Evolutionary conservation across 805 yeast species (phyloP), one percentile per base, ranked within the genome.

Genomic region (Debaryomyces tyrocola): DNA sequence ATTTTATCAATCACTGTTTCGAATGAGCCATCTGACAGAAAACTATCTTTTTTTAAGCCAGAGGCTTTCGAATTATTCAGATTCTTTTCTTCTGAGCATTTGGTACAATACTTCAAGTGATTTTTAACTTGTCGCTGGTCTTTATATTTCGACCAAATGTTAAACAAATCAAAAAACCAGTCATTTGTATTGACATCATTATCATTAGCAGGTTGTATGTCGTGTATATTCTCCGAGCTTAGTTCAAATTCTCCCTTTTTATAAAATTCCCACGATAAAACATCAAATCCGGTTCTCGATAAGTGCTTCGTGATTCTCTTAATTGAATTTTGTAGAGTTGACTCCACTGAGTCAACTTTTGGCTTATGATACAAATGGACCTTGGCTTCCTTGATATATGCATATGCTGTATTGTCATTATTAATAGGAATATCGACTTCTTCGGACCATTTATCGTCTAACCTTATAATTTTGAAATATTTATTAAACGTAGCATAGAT

Each of bases 61-160:
- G 11, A 14, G 3, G 20, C 41, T 21, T 42, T 44, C 40, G 43
- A 17, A 37, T 39, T 47, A 43, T 53, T 50, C 29, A 48, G 45
- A 18, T 53, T 55, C 10, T 24, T 24, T 7, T 24, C 27, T 8
- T 62, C 62, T 43, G 66, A 64, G 55, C 84, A 79, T 20, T 59
- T 60, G 11, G 60, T 49, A 50, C 84, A 79, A 47, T 68, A 54
- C 41, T 71, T 58, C 28, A 73, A 31, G 50, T 79, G 84, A 36
- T 56, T 57, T 41, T 59, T 60, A 1, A 49, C 53, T 34, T 48
- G 44, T 48, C 47, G 51, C 24, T 46, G 46, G 39, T 49, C 49
- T 40, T 48, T 55, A 47, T 55, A 58, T 37, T 46, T 52, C 9
- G 50, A 37, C 49, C 55, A 55, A 17, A 58, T 43, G 27, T 43